A percentile compares a stretch with the other conserved stretches of the same genome.
These are phyloP conservation scores for Fusarium incarnatum DNA, from an alignment of 2,329 filamentous ascomycete species.

Conservation along the genomic window DNA sequence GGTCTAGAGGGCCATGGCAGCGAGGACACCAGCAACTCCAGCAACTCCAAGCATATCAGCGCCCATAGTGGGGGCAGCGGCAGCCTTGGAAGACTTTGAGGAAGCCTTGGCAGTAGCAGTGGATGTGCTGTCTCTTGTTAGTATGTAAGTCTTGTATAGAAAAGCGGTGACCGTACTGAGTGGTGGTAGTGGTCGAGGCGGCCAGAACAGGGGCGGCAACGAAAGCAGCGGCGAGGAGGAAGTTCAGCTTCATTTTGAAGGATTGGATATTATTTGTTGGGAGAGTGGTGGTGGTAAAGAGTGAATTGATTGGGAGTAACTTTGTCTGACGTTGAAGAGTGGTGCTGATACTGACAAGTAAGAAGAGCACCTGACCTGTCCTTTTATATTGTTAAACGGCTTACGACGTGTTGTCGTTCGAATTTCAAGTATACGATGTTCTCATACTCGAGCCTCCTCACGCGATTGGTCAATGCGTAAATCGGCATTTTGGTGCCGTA, in stretches of 20 bases:
- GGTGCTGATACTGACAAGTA: no score
- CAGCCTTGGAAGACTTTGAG: slow-evolving; percentile 5
- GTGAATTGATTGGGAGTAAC: background rate
- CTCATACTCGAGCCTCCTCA: no score
- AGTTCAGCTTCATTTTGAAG: slow-evolving; percentile 26
- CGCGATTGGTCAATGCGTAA: slow-evolving; percentile 18
- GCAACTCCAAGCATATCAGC: slow-evolving; percentile 20
- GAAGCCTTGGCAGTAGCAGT: background rate
- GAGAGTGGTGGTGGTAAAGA: background rate
- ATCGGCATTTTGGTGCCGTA: slow-evolving; percentile 23
- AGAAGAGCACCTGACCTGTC: background rate
- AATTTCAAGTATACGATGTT: background rate
- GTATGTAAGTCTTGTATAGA: rapidly evolving
- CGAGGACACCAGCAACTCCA: slow-evolving; percentile 14
- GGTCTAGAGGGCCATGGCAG: slow-evolving; percentile 16
- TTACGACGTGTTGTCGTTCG: background rate
- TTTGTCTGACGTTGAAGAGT: background rate
- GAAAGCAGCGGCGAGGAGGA: slow-evolving; percentile 15
- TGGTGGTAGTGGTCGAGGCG: slow-evolving; percentile 20
- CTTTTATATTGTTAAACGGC: background rate
- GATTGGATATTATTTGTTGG: background rate
- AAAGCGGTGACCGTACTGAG: background rate
- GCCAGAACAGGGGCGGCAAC: slow-evolving; percentile 3
- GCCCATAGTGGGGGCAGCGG: slow-evolving; percentile 17
- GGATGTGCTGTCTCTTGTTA: background rate